Evolutionary conservation across 2,329 filamentous ascomycete species (phyloP), one percentile per base, ranked within the genome.

Genomic region (Colletotrichum falcatum): DNA sequence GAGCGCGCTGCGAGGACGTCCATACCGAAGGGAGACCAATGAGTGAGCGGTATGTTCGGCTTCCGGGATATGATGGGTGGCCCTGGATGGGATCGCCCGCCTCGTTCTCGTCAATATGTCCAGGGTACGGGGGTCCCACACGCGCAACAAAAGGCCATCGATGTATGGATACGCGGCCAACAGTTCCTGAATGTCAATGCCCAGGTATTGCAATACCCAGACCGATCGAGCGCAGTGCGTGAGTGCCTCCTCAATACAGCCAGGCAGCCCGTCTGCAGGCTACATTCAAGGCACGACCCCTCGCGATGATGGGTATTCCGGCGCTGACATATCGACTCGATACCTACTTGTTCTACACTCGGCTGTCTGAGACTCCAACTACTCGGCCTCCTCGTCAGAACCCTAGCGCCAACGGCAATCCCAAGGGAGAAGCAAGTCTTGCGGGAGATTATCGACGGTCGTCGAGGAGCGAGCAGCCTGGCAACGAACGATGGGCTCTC

Each of bases 361-460:
- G 33, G 11, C 20, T 30, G 14, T 48, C 28, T 20, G 30, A 46
- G 42, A 48, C 33, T n/a, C 16, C 5, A 16, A 16, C 16, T 39
- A 18, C 46, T 26, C 46, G n/a, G 18, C 23, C 26, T 55, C 20
- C 20, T 20, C 20, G 46, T 33, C 42, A 51, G 30, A 12, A 28
- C 8, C 44, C 35, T 59, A 59, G 58, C 46, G 53, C 18, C 28
- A 61, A 62, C 64, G 58, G 64, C 44, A 70, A 39, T 65, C 16
- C 28, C 20, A 53, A 67, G 58, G 67, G 67, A 67, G 51, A 53
- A 62, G 44, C 51, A 62, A 69, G 20, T 14, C 54, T 56, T 59
- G 49, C 20, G 66, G 42, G 23, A 7, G 42, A 53, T 35, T 16
- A 49, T 33, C 54, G 23, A 28, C 62, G 56, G 55, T 30, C 14